phyloP scores from a whole-genome alignment of 352 stramenopile species.

The Stramenopiles sp. region DNA sequence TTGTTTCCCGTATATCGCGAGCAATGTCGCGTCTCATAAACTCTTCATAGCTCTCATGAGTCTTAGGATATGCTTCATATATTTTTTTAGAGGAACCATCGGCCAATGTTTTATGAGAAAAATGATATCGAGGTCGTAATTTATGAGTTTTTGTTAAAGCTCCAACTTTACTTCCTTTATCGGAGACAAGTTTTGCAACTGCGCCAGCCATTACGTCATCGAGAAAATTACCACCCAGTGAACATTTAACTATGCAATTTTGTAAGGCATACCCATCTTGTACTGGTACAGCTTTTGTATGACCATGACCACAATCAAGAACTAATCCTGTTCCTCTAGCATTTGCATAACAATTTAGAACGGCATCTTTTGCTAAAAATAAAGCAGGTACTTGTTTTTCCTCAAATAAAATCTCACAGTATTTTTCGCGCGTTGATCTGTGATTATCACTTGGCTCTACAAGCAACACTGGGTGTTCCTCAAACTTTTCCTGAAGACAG shows the following conservation, averaged over 20 bases:
- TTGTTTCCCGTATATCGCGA: slow-evolving; percentile 39
- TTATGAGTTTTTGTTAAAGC: slow-evolving; percentile 89
- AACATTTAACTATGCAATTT: slow-evolving; percentile 40
- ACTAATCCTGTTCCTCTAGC: slow-evolving; percentile 46
- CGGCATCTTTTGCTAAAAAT: slow-evolving; percentile 67
- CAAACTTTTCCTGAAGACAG: slow-evolving; percentile 54
- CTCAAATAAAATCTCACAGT: slow-evolving; percentile 97
- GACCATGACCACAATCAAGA: slow-evolving; percentile 47
- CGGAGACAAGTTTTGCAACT: slow-evolving; percentile 41
- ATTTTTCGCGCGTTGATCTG: slow-evolving; percentile 45
- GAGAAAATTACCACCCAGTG: slow-evolving; percentile 21
- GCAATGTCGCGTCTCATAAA: slow-evolving; percentile 48
- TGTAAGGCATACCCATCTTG: slow-evolving; percentile 69
- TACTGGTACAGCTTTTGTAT: slow-evolving; percentile 58
- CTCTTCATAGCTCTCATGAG: slow-evolving; percentile 36
- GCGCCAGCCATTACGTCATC: slow-evolving; percentile 23
- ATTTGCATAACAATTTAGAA: slow-evolving; percentile 51
- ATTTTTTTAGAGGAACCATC: no score
- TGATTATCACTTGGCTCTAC: slow-evolving; percentile 47
- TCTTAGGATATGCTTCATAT: no score
- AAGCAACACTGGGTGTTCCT: slow-evolving; percentile 79
- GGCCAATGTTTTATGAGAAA: no score
- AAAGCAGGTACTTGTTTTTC: slow-evolving; percentile 90
- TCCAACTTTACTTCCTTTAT: slow-evolving; percentile 52
- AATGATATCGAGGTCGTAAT: slow-evolving; percentile 59